Percentiles rank a stretch among this genome's conserved stretches.
Conservation (phyloP, 2,329 filamentous ascomycete species). For the Monosporascus sp. region DNA sequence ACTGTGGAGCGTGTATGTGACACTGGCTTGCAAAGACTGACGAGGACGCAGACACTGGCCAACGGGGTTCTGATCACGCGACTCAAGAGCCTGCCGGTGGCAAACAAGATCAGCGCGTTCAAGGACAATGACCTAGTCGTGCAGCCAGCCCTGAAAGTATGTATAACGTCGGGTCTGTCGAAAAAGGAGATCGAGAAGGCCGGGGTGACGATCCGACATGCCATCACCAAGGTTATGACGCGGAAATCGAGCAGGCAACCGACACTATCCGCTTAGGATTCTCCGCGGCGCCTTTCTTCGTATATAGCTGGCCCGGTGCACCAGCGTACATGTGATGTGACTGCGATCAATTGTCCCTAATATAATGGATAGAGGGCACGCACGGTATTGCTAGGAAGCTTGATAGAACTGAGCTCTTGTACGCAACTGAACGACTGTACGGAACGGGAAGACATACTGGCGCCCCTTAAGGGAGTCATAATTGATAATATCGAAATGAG, state of each 20-base stretch:
- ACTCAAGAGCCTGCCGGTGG: conserved; percentile 71
- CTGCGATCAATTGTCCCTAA: not conserved
- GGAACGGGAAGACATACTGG: not conserved
- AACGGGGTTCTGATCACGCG: conserved; percentile 89
- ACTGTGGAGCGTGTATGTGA: not conserved
- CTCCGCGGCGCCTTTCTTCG: conserved; percentile 8
- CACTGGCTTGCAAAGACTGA: conserved; percentile 3
- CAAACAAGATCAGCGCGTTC: conserved; percentile 53
- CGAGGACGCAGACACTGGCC: conserved; percentile 57
- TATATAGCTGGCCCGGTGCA: not conserved
- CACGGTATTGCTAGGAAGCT: too few relatives aligned
- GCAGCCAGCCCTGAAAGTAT: conserved; percentile 85
- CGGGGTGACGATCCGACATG: conserved; percentile 79
- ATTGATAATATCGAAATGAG: not conserved
- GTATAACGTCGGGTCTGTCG: conserved; percentile 78
- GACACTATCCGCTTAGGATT: conserved; percentile 28
- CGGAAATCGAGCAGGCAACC: conserved; percentile 50
- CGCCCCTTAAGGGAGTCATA: not conserved
- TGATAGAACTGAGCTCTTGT: not conserved
- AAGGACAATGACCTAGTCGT: conserved; percentile 66
- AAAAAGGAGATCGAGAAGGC: conserved; percentile 97
- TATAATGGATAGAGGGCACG: not conserved
- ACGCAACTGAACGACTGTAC: not conserved
- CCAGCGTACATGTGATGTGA: too few relatives aligned
- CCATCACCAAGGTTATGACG: conserved; percentile 86